Percentiles rank a stretch among this genome's conserved stretches.
phyloP scores from a whole-genome alignment of 225 moss, liverwort and hornwort species.

The Straminergon stramineum region DNA sequence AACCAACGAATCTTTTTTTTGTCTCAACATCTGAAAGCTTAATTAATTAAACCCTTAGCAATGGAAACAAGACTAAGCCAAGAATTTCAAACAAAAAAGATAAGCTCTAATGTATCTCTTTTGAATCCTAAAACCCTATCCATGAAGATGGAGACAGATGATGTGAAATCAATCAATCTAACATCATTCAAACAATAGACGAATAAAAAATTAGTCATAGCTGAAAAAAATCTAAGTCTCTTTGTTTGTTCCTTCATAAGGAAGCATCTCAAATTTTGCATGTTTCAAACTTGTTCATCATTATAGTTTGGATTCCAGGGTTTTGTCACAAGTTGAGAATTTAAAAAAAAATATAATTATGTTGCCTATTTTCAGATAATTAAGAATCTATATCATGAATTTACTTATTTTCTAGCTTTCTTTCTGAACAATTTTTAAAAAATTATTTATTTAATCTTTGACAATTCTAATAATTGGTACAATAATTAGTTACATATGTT shows the following conservation, averaged over 20 bases:
- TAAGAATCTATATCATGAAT: not conserved
- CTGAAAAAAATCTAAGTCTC: fast-evolving
- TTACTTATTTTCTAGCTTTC: not conserved
- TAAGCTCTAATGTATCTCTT: not conserved
- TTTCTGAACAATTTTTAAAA: fast-evolving
- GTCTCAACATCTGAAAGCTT: not conserved
- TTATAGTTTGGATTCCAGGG: not conserved
- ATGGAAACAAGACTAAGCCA: not conserved
- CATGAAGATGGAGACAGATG: fast-evolving
- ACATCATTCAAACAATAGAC: not conserved
- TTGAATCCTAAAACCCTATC: too few species aligned
- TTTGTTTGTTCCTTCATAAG: not conserved
- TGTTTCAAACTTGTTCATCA: not conserved
- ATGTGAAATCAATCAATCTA: not conserved
- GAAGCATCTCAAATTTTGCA: not conserved
- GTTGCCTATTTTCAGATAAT: not conserved
- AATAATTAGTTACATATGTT: not conserved
- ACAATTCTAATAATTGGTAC: fast-evolving
- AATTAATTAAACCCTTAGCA: not conserved
- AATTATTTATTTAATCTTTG: not conserved
- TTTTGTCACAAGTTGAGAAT: not conserved
- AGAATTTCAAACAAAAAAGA: not conserved
- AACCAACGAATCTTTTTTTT: not conserved
- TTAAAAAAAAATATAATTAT: too few species aligned
- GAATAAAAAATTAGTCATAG: too few species aligned